These are phyloP conservation scores for Fraxinus quadrangulata DNA, from an alignment of 257 asterid genomes.

Conservation along the genomic window DNA sequence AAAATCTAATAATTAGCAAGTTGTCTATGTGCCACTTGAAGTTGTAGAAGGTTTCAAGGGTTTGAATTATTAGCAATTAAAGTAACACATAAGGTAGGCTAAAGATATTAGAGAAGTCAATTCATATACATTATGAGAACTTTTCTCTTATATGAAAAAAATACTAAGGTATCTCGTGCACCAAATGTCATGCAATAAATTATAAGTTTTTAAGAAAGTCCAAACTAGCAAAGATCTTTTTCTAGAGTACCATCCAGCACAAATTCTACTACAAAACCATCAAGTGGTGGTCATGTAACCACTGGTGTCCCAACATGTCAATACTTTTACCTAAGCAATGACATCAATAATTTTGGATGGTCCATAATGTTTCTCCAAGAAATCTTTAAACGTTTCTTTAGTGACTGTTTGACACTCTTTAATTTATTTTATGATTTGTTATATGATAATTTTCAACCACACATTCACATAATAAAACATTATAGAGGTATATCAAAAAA, in stretches of 20 bases:
- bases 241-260: not conserved
- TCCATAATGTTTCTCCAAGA: slow-evolving; percentile 20
- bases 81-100: not conserved
- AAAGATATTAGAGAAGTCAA: not conserved
- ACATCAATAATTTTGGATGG: slow-evolving; percentile 38
- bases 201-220: not conserved
- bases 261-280: not conserved
- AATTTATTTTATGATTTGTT: too few relatives aligned
- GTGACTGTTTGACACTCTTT: too few relatives aligned
- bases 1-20: not conserved
- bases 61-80: not conserved
- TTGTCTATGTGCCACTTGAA: not conserved
- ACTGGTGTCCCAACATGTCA: slow-evolving; percentile 10
- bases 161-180: not conserved
- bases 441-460: too few relatives aligned
- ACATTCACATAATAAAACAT: too few relatives aligned
- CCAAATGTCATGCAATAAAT: too few relatives aligned
- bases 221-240: not conserved
- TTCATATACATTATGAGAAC: not conserved
- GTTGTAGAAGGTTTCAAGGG: not conserved
- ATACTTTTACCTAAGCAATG: slow-evolving; percentile 25
- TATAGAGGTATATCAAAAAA: too few relatives aligned
- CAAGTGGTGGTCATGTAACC: slow-evolving; percentile 30
- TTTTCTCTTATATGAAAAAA: not conserved
- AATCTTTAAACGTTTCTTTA: slow-evolving; percentile 16